These are phyloP conservation scores for Arthrobotrys entomopaga DNA, from an alignment of 2,329 filamentous ascomycete species.

Conservation along the genomic window DNA sequence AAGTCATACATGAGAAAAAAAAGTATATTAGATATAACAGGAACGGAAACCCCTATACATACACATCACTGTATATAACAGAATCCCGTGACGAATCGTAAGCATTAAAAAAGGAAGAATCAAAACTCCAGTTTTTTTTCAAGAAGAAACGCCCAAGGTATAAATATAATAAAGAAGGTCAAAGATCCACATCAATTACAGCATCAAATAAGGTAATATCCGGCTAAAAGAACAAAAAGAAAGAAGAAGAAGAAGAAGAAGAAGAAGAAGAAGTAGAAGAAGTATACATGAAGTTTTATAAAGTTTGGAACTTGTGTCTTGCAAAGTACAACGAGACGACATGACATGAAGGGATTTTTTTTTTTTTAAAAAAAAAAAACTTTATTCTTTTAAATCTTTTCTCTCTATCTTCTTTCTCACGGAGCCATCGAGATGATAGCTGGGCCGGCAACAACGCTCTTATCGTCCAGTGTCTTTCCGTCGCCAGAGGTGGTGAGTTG, in stretches of 20 bases:
- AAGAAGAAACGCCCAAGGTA: neutral
- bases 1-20: constrained; percentile 22
- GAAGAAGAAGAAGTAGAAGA: neutral
- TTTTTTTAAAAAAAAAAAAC: neutral
- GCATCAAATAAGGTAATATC: no score
- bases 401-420: neutral
- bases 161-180: neutral
- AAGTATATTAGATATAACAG: neutral
- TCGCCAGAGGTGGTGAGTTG: constrained; percentile 70
- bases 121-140: constrained; percentile 1
- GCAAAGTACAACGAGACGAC: constrained; percentile 23
- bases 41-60: constrained; percentile 22
- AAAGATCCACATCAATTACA: neutral
- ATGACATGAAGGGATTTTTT: neutral
- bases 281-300: constrained; percentile 7
- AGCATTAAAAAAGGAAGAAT: neutral
- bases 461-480: constrained; percentile 67
- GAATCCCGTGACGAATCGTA: constrained; percentile 24
- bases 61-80: no score
- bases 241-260: neutral
- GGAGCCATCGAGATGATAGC: constrained; percentile 31
- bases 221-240: neutral
- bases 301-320: neutral
- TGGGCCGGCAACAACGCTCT: constrained; percentile 70
- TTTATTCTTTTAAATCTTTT: neutral